phyloP scores from a whole-genome alignment of 2,329 filamentous ascomycete species.

The Colletotrichum sp. region DNA sequence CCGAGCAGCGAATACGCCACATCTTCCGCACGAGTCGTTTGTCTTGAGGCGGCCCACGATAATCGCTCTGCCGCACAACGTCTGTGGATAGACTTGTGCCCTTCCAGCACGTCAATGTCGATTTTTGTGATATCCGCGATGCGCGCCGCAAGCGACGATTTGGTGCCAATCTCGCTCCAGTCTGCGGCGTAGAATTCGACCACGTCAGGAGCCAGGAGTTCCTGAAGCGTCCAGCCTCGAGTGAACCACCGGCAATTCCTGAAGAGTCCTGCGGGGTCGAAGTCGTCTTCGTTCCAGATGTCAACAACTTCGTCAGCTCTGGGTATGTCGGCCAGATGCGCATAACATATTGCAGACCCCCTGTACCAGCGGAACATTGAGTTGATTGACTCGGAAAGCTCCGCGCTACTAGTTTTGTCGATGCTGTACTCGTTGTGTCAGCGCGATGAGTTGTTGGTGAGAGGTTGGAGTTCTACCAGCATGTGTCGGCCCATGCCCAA shows the following conservation, averaged over 20 bases:
- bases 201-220: constrained; percentile 30
- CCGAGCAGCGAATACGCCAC: constrained; percentile 31
- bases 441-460: not conserved
- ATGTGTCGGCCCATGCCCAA: constrained; percentile 32
- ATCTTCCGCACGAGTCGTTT: constrained; percentile 27
- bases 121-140: constrained; percentile 27
- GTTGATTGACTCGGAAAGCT: constrained; percentile 32
- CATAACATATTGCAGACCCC: constrained; percentile 28
- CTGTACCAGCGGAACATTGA: constrained; percentile 31
- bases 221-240: constrained; percentile 32
- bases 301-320: not conserved
- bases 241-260: constrained; percentile 24
- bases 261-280: not conserved
- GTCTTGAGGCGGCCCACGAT: constrained; percentile 28
- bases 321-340: constrained; percentile 25
- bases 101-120: constrained; percentile 20
- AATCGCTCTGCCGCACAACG: constrained; percentile 15
- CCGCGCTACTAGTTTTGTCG: constrained; percentile 29
- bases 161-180: constrained; percentile 32
- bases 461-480: constrained; percentile 11
- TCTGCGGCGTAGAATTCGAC: constrained; percentile 32
- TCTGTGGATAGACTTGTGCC: not conserved
- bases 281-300: not conserved
- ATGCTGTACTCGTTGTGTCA: constrained; percentile 12
- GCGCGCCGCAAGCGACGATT: constrained; percentile 22